These are phyloP conservation scores for Hymenoscyphus salicellus DNA, from an alignment of 2,329 filamentous ascomycete species.

Conservation along the genomic window DNA sequence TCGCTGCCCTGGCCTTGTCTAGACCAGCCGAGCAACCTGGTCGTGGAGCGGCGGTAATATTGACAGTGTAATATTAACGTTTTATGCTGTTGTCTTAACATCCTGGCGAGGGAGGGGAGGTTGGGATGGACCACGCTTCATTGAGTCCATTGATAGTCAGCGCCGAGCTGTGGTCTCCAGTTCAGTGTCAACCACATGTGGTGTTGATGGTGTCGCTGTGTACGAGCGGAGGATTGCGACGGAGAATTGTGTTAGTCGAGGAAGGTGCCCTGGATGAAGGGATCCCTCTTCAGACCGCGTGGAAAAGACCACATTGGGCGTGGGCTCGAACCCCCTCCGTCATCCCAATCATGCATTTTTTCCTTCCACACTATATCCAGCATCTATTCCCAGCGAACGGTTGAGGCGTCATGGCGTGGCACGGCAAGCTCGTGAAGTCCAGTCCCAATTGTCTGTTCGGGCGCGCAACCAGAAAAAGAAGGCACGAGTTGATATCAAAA, in stretches of 20 bases:
- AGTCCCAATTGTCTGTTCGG: not conserved
- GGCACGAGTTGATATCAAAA: not conserved
- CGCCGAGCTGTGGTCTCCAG: not conserved
- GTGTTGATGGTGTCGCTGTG: not conserved
- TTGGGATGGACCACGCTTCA: not conserved
- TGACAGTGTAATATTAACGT: conserved; percentile 18
- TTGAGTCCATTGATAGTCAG: not conserved
- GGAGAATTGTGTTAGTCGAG: not conserved
- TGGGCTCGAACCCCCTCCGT: not conserved
- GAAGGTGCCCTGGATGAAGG: not conserved
- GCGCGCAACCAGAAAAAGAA: not conserved
- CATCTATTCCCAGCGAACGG: not conserved
- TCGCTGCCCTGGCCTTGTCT: conserved; percentile 5
- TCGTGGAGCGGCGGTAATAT: conserved; percentile 14
- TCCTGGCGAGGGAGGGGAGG: not conserved
- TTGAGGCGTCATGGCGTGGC: conserved; percentile 1
- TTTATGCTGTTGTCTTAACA: conserved; percentile 17
- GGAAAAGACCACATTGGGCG: not conserved
- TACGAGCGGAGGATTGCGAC: not conserved
- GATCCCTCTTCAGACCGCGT: not conserved
- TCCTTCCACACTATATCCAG: not conserved
- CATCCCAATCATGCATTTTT: not conserved
- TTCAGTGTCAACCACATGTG: not conserved
- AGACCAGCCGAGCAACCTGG: not conserved
- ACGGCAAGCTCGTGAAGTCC: not conserved